phyloP scores from a whole-genome alignment of 1,284 basidiomycete genomes.

The Trichosporon asahii region DNA sequence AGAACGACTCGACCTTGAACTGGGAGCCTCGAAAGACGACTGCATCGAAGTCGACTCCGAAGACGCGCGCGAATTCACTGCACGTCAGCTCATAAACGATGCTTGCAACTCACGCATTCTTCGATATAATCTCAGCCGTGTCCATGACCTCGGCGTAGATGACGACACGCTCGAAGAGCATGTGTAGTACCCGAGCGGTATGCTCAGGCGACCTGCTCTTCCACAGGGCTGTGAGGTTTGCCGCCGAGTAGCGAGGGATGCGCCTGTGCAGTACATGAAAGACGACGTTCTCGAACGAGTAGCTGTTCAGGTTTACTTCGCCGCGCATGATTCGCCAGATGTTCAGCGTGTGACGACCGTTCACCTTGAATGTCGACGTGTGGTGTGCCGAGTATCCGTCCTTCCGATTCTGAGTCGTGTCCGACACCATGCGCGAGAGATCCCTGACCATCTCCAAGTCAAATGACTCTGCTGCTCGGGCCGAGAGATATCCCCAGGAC shows the following conservation, averaged over 20 bases:
- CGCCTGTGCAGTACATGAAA: conserved; percentile 72
- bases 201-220: conserved; percentile 61
- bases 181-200: conserved; percentile 59
- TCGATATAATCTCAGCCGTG: conserved; percentile 73
- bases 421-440: conserved; percentile 64
- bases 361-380: conserved; percentile 76
- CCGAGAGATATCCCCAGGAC: conserved; percentile 86
- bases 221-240: conserved; percentile 72
- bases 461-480: conserved; percentile 51
- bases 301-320: conserved; percentile 73
- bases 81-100: neutral
- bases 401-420: conserved; percentile 51
- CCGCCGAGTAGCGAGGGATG: conserved; percentile 72
- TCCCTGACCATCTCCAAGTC: conserved; percentile 56
- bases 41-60: conserved; percentile 94
- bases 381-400: conserved; percentile 74
- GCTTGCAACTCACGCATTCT: conserved; percentile 69
- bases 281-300: conserved; percentile 86
- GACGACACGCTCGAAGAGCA: conserved; percentile 63
- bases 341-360: conserved; percentile 86
- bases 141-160: conserved; percentile 75
- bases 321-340: conserved; percentile 88
- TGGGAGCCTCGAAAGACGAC: conserved; percentile 93
- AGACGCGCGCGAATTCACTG: conserved; percentile 93
- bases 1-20: conserved; percentile 97